Evolutionary conservation across 2,329 filamentous ascomycete species (phyloP).

Genomic region (Xylaria sp.): DNA sequence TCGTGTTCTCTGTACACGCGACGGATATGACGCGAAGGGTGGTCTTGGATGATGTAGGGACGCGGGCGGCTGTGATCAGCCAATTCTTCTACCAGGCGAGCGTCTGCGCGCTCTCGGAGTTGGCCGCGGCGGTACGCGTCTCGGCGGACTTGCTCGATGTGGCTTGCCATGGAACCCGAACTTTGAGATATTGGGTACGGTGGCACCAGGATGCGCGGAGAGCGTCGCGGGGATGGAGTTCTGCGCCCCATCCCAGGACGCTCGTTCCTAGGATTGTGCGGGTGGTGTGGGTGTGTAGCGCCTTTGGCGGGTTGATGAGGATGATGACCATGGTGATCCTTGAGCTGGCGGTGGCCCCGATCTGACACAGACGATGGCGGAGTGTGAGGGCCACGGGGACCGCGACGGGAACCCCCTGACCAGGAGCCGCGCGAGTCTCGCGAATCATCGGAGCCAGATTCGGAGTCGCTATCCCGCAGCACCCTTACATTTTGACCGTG

Average conservation of each 20-base stretch:
- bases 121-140: constrained; percentile 32
- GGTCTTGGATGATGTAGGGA: constrained; percentile 21
- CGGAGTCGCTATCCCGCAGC: constrained; percentile 7
- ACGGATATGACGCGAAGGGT: background rate
- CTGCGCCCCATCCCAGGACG: background rate
- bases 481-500: background rate
- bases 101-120: constrained; percentile 8
- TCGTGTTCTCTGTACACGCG: constrained; percentile 13
- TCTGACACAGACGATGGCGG: constrained; percentile 29
- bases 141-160: constrained; percentile 29
- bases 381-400: constrained; percentile 23
- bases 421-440: constrained; percentile 23
- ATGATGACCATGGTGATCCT: constrained; percentile 1
- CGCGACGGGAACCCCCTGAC: constrained; percentile 21
- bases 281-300: background rate
- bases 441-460: constrained; percentile 23
- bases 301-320: background rate
- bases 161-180: constrained; percentile 2
- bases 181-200: background rate
- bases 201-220: background rate
- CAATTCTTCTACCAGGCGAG: constrained; percentile 7
- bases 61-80: constrained; percentile 11
- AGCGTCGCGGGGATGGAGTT: background rate
- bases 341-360: background rate
- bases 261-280: background rate